Evolutionary conservation across 306 rosid genomes (phyloP), one percentile per base, ranked within the genome.

Genomic region (Citrullus colocynthis): DNA sequence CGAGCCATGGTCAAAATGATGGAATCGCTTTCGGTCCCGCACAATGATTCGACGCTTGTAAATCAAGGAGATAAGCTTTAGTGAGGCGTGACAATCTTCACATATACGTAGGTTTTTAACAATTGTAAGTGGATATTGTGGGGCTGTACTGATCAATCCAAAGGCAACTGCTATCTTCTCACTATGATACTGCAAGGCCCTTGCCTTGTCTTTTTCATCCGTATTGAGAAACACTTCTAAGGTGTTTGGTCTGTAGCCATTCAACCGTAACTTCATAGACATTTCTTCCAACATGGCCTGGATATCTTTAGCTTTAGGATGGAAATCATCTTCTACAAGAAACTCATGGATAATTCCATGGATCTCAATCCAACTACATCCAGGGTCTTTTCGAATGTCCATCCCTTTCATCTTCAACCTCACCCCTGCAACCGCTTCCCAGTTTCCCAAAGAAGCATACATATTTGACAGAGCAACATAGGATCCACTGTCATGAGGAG

Each of bases 161-260:
- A 90, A 91, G 79, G 96, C 93, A 83, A 87, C 85, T 37, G 97
- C 97, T 76, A 93, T 89, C 89, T 90, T 93, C 88, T 91, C 97
- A 77, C 98, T 91, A 52, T 91, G 93, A 76, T 81, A 83, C 49
- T 88, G 89, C 76, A 93, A 80, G 54, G 82, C 67, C 66, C 77
- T 81, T 39, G 85, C 88, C 77, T 87, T 93, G 18, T 83, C 87
- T 83, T 85, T 81, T 77, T 86, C 90, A 81, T 83, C 91, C 72
- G 87, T 58, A 57, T 90, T 87, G 80, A 89, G 93, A 81, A 91
- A 89, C 58, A 93, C 90, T 82, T 84, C 87, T 67, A 88, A 73
- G 60, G 91, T 87, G 57, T 81, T 76, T 58, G 91, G 96, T 80
- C 30, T 77, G 78, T 89, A 84, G 58, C 88, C 90, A 74, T 80